Evolutionary conservation across 1,284 basidiomycete genomes (phyloP).

Genomic region (Ustilago sp.): DNA sequence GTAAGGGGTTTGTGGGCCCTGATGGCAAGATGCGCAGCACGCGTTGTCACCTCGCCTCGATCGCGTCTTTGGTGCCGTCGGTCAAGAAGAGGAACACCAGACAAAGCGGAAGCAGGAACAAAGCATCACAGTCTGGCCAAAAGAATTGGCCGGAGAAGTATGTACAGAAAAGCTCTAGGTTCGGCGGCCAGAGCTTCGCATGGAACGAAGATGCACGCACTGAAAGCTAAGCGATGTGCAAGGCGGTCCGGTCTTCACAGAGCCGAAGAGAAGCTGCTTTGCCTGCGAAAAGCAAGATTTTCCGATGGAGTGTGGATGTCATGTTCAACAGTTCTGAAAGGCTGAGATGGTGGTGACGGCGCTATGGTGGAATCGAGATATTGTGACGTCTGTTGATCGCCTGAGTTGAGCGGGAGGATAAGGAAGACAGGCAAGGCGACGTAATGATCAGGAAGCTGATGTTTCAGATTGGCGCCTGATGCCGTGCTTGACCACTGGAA

Average conservation of each 20-base stretch:
- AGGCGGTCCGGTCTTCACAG: background rate
- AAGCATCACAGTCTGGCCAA: background rate
- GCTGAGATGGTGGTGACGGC: background rate
- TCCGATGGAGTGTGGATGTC: background rate
- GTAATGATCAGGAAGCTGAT: constrained; percentile 6
- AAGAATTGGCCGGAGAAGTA: background rate
- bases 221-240: constrained; percentile 4
- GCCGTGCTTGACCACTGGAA: constrained; percentile 4
- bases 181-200: constrained; percentile 1
- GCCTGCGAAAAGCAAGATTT: background rate
- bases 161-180: background rate
- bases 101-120: constrained; percentile 5
- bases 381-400: background rate
- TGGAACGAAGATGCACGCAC: constrained; percentile 7
- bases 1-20: constrained; percentile 14
- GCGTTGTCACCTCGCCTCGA: background rate
- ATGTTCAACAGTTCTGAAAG: background rate
- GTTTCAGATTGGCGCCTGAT: constrained; percentile 12
- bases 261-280: background rate
- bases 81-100: background rate
- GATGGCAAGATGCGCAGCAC: background rate
- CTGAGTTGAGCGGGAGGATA: background rate
- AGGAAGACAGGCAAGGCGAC: background rate
- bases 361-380: background rate
- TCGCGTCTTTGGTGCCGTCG: constrained; percentile 1